Base-by-base conservation (phyloP, 495 filamentous ascomycete genomes). In the Trichocladium uniseriatum region DNA sequence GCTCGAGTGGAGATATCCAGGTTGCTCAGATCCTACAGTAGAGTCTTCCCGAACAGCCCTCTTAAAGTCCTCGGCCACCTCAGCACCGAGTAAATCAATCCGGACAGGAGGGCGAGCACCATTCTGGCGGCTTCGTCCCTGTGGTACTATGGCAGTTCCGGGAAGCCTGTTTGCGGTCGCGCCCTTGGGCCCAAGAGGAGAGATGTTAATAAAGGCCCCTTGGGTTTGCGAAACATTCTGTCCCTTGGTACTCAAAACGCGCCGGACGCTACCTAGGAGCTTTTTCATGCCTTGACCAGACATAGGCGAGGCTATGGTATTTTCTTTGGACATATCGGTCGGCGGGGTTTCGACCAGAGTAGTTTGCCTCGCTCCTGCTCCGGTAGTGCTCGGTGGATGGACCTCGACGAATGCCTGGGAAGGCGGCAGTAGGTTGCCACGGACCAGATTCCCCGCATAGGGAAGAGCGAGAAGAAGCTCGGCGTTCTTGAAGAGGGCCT, bases 221-320 rank as follows among this genome's bases (percentile, higher is more conserved):
- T 75, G 73, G 1, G 68, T 69, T 3, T 69, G 67, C 8, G 71
- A 70, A 58, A 55, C 65, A 56, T 54, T 76, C 65, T 61, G 67
- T 6, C 65, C 72, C 29, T 80, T 84, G 35, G 78, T 87, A 56
- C 89, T 87, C 41, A 96, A 64, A n/a, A 82, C 91, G 31, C 91
- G 85, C 37, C 87, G 83, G 29, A 97, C 87, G 52, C 84, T 89
- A 0, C 90, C 90, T 38, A 98, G 74, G 3, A 97, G 71, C 54
- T 81, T 92, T 64, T 82, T 87, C 72, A 97, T 83, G 1, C 87
- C 86, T 39, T 71, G 73, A 1, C 74, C 69, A 6, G 75, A 75
- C 74, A 77, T 76, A 52, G 72, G 72, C 18, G 69, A 75, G 6
- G 69, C 73, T 19, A 61, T 65, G 18, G 51, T 40, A 51, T 66